Conservation (phyloP, 768 basidiomycete genomes). For the Lactarius sanguifluus region DNA sequence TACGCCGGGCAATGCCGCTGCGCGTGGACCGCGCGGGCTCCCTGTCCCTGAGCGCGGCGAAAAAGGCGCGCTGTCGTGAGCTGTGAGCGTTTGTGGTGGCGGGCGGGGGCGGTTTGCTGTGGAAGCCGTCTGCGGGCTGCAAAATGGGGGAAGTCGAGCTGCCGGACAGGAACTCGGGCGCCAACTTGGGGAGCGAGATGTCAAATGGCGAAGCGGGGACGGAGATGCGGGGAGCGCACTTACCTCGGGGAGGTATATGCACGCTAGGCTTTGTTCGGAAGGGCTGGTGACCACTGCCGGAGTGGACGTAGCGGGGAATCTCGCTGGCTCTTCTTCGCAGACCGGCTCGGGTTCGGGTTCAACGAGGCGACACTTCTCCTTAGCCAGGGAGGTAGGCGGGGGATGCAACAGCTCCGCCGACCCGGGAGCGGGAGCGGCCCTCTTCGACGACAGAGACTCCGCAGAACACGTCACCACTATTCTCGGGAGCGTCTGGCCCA, state of each 20-base stretch:
- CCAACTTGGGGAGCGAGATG: conserved; percentile 12
- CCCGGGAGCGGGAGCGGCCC: background rate
- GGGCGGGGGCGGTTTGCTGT: conserved; percentile 19
- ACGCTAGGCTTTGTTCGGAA: conserved; percentile 23
- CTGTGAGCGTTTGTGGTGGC: background rate
- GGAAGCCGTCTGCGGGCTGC: conserved; percentile 25
- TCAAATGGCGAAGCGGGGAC: background rate
- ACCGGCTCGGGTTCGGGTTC: background rate
- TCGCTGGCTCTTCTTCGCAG: background rate
- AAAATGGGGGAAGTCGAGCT: conserved; percentile 26
- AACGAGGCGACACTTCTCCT: conserved; percentile 13
- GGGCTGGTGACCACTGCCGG: background rate
- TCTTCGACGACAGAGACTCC: conserved; percentile 20
- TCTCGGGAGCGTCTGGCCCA: conserved; percentile 23
- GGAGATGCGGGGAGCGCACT: background rate
- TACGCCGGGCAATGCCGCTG: conserved; percentile 17
- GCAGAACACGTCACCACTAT: conserved; percentile 28
- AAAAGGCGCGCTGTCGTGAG: conserved; percentile 24
- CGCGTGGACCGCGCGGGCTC: conserved; percentile 11
- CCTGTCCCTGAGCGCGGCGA: conserved; percentile 16
- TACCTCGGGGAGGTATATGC: conserved; percentile 28
- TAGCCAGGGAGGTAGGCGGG: conserved; percentile 8
- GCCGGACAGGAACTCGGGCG: conserved; percentile 26
- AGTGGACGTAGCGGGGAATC: background rate
- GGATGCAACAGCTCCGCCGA: conserved; percentile 16